These are phyloP conservation scores for Solanum ossicruentum DNA, from an alignment of 257 asterid genomes.

Conservation along the genomic window DNA sequence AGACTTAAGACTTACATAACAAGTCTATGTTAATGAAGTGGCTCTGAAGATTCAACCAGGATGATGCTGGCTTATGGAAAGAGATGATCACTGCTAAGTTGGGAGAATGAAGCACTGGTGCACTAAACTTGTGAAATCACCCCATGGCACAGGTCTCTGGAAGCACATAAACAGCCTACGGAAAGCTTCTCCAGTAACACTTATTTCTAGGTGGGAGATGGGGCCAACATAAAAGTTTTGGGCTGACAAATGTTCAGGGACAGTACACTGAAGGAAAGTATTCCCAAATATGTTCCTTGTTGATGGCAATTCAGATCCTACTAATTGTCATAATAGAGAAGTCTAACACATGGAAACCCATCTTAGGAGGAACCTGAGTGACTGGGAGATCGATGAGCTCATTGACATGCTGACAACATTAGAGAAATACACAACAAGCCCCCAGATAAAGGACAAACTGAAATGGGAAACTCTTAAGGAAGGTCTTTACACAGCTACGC, in stretches of 20 bases:
- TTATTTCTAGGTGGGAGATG: neutral
- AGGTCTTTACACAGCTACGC: neutral
- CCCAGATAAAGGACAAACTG: neutral
- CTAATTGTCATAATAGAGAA: neutral
- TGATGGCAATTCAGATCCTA: neutral
- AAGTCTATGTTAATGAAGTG: neutral
- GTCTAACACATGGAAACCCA: neutral
- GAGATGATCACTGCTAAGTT: neutral
- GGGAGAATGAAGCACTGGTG: neutral
- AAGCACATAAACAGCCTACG: neutral
- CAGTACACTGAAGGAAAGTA: neutral
- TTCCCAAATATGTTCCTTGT: neutral
- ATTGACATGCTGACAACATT: neutral
- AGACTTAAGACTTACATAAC: neutral
- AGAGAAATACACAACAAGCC: neutral
- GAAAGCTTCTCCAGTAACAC: neutral
- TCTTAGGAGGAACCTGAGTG: neutral
- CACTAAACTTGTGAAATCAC: neutral
- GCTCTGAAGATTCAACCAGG: neutral
- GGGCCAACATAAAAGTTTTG: neutral
- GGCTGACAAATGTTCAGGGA: neutral
- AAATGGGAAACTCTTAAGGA: neutral
- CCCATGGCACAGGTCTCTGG: neutral
- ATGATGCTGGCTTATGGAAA: neutral
- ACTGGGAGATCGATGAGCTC: neutral